Percentiles rank a stretch among this genome's conserved stretches.
Conservation (phyloP, 257 asterid genomes). For the Solanum etuberosum region DNA sequence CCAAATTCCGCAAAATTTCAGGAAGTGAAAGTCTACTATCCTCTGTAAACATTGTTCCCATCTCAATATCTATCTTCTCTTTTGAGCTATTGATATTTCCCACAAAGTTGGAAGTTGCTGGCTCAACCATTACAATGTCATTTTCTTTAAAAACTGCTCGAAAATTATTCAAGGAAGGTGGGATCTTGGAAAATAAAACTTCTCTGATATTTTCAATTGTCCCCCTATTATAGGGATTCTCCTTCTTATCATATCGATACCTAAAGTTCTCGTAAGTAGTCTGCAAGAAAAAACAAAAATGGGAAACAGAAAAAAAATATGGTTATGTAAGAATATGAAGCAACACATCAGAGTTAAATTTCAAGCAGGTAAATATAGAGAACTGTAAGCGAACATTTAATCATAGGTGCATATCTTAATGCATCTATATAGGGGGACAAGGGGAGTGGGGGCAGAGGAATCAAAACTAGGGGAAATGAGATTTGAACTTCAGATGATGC, state of each 20-base stretch:
- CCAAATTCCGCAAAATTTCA: slow-evolving; percentile 43
- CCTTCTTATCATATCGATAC: slow-evolving; percentile 58
- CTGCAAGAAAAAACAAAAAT: slow-evolving; percentile 28
- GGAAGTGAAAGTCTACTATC: slow-evolving; percentile 38
- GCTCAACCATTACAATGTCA: slow-evolving; percentile 31
- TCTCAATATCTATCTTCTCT: slow-evolving; percentile 65
- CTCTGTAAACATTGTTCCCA: slow-evolving; percentile 44
- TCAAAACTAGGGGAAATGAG: not conserved
- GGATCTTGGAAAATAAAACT: slow-evolving; percentile 63
- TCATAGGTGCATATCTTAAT: not conserved
- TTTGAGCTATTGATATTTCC: slow-evolving; percentile 34
- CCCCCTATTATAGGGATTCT: slow-evolving; percentile 89
- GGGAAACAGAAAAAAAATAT: not conserved
- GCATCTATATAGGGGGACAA: not conserved
- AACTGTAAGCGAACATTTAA: not conserved
- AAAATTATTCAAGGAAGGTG: slow-evolving; percentile 63
- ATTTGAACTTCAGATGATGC: not conserved
- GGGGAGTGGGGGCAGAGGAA: too few relatives aligned
- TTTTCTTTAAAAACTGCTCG: slow-evolving; percentile 43
- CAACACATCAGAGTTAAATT: not conserved
- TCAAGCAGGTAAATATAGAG: not conserved
- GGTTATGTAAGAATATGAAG: not conserved
- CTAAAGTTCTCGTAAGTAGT: slow-evolving; percentile 94
- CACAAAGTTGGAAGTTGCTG: slow-evolving; percentile 17
- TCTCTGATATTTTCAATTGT: slow-evolving; percentile 49